Evolutionary conservation across 2,329 filamentous ascomycete species (phyloP).

Genomic region (Rugonectria rugulosa): DNA sequence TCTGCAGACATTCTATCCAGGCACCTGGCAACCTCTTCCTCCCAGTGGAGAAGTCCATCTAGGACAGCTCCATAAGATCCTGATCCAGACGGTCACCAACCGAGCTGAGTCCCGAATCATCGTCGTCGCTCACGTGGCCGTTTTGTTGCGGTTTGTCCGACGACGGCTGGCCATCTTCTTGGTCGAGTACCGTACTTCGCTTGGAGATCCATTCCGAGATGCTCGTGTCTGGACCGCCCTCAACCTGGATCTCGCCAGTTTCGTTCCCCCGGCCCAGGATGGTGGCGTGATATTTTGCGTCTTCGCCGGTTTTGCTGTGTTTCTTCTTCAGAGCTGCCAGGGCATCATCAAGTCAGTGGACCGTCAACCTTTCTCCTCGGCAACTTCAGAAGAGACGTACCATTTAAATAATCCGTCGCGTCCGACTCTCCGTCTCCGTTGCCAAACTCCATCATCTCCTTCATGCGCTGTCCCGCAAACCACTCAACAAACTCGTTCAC

Average conservation of each 20-base stretch:
- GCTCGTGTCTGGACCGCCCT: conserved; percentile 67
- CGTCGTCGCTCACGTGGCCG: conserved; percentile 43
- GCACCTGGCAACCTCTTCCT: too few relatives aligned
- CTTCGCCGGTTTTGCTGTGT: conserved; percentile 87
- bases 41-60: too few relatives aligned
- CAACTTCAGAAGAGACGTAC: conserved; percentile 49
- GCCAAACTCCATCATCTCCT: conserved; percentile 83
- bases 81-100: conserved; percentile 57
- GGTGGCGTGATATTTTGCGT: conserved; percentile 85
- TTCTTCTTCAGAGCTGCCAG: conserved; percentile 84
- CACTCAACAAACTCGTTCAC: conserved; percentile 81
- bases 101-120: conserved; percentile 65
- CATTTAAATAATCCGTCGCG: conserved; percentile 74
- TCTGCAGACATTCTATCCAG: too few relatives aligned
- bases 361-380: conserved; percentile 42
- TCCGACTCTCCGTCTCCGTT: conserved; percentile 71
- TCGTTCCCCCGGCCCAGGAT: conserved; percentile 79
- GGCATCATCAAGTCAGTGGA: conserved; percentile 39
- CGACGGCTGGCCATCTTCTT: conserved; percentile 8
- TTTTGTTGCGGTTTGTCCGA: conserved; percentile 31
- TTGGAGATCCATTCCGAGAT: conserved; percentile 49
- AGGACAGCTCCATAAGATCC: conserved; percentile 57
- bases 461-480: conserved; percentile 77
- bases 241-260: conserved; percentile 75
- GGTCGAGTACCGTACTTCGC: conserved; percentile 27